Base-by-base conservation (phyloP, 2,329 filamentous ascomycete genomes). In the Purpureocillium takamizusanense region DNA sequence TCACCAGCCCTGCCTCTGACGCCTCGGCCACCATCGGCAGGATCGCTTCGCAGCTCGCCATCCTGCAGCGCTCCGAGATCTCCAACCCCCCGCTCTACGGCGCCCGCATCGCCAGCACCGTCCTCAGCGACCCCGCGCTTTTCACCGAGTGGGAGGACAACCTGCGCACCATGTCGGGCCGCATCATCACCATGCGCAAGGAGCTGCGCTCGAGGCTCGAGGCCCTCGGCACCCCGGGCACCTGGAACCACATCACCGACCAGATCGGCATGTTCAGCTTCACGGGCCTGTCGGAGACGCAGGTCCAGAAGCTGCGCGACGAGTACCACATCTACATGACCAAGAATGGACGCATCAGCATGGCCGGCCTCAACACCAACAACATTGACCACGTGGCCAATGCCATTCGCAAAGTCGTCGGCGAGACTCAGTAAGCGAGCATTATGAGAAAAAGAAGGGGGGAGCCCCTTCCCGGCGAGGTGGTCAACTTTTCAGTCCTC, bases 241-340 rank as follows among this genome's bases (percentile, higher is more conserved):
- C 76, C 12, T 98, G 92, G 92, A 86, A 89, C 56, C 92, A 98
- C 66, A 94, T 98, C 60, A 95, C 89, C 13, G 86, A 94, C 54
- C 92, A 98, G 74, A 98, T 98, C 57, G 92, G 92, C 67, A 98
- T 98, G 92, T 98, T 98, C 69, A 90, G 83, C 61, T 98, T 94
- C 62, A 94, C 86, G 1, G 86, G 86, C 11, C 65, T 94, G 58
- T 75, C 61, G 11, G 83, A 88, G 65, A 58, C 75, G 45, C 86
- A 92, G 59, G 86, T 90, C 7, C 51, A 74, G 50, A 79, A 77
- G 64, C 66, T 92, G 44, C 74, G 81, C 37, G 70, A 78, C 44
- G 76, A 85, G 36, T 76, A 71, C 42, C 86, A 92, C 60, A 72
- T 92, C 38, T 92, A 92, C 67, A 89, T 90, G 77, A 97, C 90